A percentile compares a stretch with the other conserved stretches of the same genome.
Conservation (phyloP, 495 filamentous ascomycete species). For the Tuber borchii region DNA sequence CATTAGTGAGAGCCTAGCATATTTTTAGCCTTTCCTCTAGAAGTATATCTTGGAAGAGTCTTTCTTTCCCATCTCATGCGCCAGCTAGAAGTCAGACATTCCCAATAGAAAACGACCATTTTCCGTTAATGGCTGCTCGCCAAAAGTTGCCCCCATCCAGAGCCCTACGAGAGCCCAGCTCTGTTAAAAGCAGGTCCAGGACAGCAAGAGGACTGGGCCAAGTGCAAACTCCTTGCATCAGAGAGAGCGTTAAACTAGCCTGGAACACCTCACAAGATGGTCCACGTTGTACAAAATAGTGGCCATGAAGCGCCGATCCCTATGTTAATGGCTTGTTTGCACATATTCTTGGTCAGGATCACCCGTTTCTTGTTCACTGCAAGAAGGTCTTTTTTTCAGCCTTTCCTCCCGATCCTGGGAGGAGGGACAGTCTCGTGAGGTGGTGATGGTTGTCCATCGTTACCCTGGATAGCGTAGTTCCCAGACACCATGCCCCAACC, state of each 20-base stretch:
- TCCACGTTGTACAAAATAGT: not conserved
- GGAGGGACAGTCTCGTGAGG: not conserved
- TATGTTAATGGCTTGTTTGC: not conserved
- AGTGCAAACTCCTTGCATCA: not conserved
- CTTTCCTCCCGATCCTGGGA: not conserved
- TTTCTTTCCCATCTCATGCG: not conserved
- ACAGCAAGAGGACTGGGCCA: not conserved
- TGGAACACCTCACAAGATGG: not conserved
- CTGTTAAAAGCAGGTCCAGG: not conserved
- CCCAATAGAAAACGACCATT: not conserved
- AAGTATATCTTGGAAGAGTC: not conserved
- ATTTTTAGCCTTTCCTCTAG: not conserved
- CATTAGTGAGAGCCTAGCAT: not conserved
- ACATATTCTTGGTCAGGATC: not conserved
- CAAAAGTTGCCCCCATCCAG: not conserved
- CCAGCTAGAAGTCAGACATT: not conserved
- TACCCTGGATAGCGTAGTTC: not conserved
- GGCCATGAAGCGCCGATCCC: constrained; percentile 4
- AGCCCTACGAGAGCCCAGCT: not conserved
- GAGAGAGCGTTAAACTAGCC: not conserved
- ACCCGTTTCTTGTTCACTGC: not conserved
- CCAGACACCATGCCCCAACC: not conserved
- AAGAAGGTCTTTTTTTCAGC: not conserved
- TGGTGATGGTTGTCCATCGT: not conserved
- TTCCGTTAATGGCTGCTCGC: not conserved